Evolutionary conservation across 192 early-diverging fungal genomes (phyloP).

Genomic region (Coemansia sp.): DNA sequence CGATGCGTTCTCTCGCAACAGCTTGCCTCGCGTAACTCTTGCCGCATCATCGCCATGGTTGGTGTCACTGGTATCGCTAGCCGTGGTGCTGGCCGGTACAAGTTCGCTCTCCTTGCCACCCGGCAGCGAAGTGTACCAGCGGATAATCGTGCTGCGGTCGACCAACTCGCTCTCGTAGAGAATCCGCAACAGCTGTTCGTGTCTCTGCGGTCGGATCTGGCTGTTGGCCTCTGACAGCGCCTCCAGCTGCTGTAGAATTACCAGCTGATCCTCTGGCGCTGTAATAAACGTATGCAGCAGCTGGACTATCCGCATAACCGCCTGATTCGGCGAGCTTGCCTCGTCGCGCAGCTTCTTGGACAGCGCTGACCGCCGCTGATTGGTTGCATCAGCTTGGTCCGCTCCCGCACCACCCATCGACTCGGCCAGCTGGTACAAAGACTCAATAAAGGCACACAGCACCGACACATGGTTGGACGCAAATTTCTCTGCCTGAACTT

Average conservation of each 20-base stretch:
- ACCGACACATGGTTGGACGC: constrained; percentile 34
- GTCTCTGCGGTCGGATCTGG: constrained; percentile 17
- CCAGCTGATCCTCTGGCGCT: constrained; percentile 34
- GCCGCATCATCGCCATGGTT: neutral
- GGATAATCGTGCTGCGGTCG: constrained; percentile 27
- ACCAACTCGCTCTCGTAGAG: constrained; percentile 47
- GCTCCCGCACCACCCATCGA: neutral
- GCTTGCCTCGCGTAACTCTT: constrained; percentile 17
- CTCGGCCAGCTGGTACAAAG: constrained; percentile 38
- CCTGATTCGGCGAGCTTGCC: constrained; percentile 17
- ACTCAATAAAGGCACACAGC: constrained; percentile 51
- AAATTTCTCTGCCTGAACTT: constrained; percentile 35
- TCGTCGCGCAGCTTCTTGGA: constrained; percentile 33
- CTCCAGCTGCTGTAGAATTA: constrained; percentile 43
- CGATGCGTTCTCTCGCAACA: constrained; percentile 33
- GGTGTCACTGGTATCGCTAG: too few relatives aligned
- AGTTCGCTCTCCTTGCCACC: neutral
- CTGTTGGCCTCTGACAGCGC: constrained; percentile 43
- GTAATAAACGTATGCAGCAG: constrained; percentile 44
- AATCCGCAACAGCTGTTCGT: constrained; percentile 34
- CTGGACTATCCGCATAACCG: constrained; percentile 31
- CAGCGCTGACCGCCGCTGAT: constrained; percentile 32
- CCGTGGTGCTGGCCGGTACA: neutral
- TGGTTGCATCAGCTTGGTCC: neutral
- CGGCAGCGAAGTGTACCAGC: constrained; percentile 29